phyloP scores from a whole-genome alignment of 371 early-diverging fungal genomes.

The Umbelopsis sp. region DNA sequence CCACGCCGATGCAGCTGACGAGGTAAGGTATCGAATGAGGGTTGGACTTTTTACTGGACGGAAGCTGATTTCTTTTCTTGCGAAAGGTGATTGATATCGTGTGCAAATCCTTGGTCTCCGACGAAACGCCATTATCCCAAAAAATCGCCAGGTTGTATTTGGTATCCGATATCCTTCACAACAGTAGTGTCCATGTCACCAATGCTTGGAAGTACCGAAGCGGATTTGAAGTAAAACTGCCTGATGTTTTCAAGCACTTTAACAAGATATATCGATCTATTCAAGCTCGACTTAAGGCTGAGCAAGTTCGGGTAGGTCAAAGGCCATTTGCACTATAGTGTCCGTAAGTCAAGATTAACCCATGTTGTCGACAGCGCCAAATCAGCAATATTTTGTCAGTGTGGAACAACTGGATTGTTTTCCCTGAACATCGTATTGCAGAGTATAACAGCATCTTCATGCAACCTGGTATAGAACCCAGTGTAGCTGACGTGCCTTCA shows the following conservation, averaged over 20 bases:
- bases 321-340: not conserved
- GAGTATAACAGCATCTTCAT: conserved; percentile 50
- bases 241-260: conserved; percentile 71
- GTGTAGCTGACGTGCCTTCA: not conserved
- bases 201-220: conserved; percentile 88
- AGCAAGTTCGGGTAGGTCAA: conserved; percentile 71
- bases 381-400: conserved; percentile 68
- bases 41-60: not conserved
- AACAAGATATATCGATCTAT: conserved; percentile 71
- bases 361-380: conserved; percentile 43
- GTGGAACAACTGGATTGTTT: conserved; percentile 92
- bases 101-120: conserved; percentile 60
- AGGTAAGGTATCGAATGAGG: conserved; percentile 40
- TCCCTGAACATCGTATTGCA: conserved; percentile 72
- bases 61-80: conserved; percentile 14
- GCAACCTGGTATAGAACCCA: conserved; percentile 22
- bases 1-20: conserved; percentile 82
- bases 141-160: conserved; percentile 82
- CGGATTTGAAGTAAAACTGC: conserved; percentile 71
- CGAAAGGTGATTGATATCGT: conserved; percentile 70
- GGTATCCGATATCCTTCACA: conserved; percentile 87
- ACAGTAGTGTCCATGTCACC: conserved; percentile 76
- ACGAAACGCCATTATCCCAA: conserved; percentile 61
- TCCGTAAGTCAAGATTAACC: not conserved
- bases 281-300: conserved; percentile 77